These are phyloP conservation scores for Parietichytrium sp. DNA, from an alignment of 108 stramenopile genomes.

Conservation along the genomic window DNA sequence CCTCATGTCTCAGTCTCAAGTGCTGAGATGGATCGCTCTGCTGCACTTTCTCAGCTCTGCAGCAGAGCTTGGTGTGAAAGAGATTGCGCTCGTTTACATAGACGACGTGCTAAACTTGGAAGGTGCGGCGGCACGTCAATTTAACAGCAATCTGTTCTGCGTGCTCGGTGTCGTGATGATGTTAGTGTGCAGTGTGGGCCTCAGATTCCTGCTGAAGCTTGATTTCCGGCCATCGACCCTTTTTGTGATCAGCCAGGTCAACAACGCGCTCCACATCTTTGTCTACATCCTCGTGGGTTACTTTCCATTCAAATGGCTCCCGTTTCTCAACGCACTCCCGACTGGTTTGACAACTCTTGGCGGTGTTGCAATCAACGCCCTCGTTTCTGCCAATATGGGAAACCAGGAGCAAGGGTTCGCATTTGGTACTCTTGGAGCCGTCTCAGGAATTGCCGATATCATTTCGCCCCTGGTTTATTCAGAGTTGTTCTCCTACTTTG, in stretches of 20 bases:
- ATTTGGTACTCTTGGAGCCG: not conserved
- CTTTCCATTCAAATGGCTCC: not conserved
- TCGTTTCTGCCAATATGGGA: constrained; percentile 13
- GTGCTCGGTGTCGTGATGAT: not conserved
- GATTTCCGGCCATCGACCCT: not conserved
- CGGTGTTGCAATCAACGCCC: not conserved
- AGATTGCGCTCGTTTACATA: constrained; percentile 3
- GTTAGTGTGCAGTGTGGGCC: no score
- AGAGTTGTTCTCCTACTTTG: constrained; percentile 2
- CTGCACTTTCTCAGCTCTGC: not conserved
- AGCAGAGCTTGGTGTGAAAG: not conserved
- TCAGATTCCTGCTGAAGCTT: not conserved
- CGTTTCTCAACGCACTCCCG: not conserved
- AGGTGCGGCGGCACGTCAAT: not conserved
- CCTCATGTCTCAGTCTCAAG: not conserved
- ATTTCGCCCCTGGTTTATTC: not conserved
- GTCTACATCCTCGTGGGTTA: not conserved
- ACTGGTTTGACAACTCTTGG: not conserved
- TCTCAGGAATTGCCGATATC: not conserved
- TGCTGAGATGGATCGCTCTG: not conserved
- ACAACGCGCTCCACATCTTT: not conserved
- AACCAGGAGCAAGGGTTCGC: constrained; percentile 8
- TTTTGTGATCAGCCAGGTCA: not conserved
- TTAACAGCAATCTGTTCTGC: not conserved
- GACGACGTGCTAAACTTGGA: constrained; percentile 24